These are phyloP conservation scores for Fusarium liriodendri DNA, from an alignment of 2,329 filamentous ascomycete genomes.

Conservation along the genomic window DNA sequence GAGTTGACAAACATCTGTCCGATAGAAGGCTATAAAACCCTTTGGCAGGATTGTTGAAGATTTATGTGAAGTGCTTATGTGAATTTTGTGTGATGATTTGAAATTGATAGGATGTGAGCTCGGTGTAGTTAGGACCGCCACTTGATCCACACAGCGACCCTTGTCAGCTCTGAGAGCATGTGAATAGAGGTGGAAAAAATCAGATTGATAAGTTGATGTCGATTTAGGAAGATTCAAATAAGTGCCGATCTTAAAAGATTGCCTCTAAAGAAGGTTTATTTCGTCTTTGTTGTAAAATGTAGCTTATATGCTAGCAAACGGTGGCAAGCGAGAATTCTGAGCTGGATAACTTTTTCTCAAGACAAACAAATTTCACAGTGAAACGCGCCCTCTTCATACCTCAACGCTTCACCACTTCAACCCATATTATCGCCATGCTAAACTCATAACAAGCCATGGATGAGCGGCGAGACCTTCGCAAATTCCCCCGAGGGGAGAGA, in stretches of 20 bases:
- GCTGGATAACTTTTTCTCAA: conserved; percentile 19
- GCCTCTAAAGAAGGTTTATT: neutral
- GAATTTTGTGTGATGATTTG: neutral
- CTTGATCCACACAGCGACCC: neutral
- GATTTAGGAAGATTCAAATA: neutral
- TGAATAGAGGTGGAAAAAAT: neutral
- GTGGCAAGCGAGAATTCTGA: conserved; percentile 3
- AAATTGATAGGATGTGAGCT: neutral
- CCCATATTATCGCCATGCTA: neutral
- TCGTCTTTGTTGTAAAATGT: neutral
- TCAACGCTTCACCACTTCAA: neutral
- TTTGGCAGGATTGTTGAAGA: conserved; percentile 6
- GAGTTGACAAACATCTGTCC: conserved; percentile 48
- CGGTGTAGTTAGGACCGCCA: neutral
- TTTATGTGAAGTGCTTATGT: neutral
- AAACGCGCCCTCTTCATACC: neutral
- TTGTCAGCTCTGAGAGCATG: neutral
- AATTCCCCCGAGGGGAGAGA: conserved; percentile 63
- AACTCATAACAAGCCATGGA: conserved; percentile 49
- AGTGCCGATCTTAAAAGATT: neutral
- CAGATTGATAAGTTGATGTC: neutral
- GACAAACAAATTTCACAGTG: conserved; percentile 1
- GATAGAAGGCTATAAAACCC: conserved; percentile 49
- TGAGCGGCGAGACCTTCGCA: conserved; percentile 57
- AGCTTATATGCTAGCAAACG: neutral